phyloP scores from a whole-genome alignment of 148 eudicot species.

The Chenopodium quinoa region DNA sequence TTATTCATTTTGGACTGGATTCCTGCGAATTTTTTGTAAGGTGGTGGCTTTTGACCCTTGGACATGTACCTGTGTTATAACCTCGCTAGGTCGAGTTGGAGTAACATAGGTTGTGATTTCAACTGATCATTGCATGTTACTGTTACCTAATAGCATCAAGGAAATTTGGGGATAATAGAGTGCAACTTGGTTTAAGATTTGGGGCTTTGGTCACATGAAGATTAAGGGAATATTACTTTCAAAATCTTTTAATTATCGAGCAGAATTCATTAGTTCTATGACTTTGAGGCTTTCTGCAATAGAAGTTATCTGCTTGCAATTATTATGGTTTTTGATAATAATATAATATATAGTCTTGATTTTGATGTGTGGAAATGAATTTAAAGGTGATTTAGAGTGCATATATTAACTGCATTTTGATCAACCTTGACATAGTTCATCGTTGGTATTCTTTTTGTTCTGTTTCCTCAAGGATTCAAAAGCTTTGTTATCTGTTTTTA shows the following conservation, averaged over 20 bases:
- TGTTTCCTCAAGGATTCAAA: not conserved
- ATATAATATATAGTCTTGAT: not conserved
- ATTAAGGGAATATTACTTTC: not conserved
- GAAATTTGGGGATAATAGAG: not conserved
- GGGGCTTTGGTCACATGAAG: not conserved
- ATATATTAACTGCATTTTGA: not conserved
- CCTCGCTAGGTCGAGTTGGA: not conserved
- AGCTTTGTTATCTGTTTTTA: not conserved
- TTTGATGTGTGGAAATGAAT: not conserved
- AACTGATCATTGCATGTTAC: not conserved
- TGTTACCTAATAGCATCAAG: not conserved
- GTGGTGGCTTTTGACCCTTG: not conserved
- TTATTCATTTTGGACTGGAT: not conserved
- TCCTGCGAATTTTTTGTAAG: too few species aligned
- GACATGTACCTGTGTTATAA: not conserved
- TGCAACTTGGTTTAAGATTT: not conserved
- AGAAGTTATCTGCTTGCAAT: not conserved
- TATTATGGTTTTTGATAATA: not conserved
- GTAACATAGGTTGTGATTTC: not conserved
- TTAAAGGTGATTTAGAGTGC: not conserved
- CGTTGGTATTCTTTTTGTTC: not conserved
- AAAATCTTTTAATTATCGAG: not conserved
- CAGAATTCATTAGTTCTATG: not conserved
- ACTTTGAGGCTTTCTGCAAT: not conserved
- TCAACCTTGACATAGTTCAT: not conserved